Evolutionary conservation across 441 rosid species (phyloP), one percentile per base, ranked within the genome.

Genomic region (Capsella rubella): DNA sequence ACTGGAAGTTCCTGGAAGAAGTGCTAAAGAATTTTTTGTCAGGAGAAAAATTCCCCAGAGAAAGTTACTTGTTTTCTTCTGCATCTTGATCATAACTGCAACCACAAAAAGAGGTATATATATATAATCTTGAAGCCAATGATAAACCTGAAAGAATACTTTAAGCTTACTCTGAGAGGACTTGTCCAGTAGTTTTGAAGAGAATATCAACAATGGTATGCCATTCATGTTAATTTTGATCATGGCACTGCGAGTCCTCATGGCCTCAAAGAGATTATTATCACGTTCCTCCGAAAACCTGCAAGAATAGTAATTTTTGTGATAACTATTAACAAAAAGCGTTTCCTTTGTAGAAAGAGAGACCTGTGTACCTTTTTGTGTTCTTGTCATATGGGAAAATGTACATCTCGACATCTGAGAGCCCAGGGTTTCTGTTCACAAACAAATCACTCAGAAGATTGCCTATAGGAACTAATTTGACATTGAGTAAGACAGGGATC

Each of bases 181-280:
- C 12, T 29, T 50, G 59, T 82, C 82, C 50, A 92, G 80, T 64
- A 79, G 80, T 43, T 83, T 84, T 59, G 90, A 87, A 37, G 93
- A 77, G 69, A 87, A 90, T 83, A 92, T 81, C 72, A 89, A 72
- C 84, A 92, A 65, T 70, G 89, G 92, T 25, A 80, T 75, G 64
- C 84, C 90, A 70, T 79, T 72, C 35, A 87, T 43, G 49, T 72
- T 82, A 63, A 82, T 71, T 82, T 77, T 85, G 72, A 93, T 79
- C 63, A 68, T 84, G 55, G 81, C 79, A 55, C 86, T 72, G 64
- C 79, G 47, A 28, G 18, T 66, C 72, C 66, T 87, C 87, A 93
- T 42, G n/a, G 47, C 47, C 57, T 74, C 71, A 56, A 73, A 65
- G 55, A 92, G 83, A 65, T 58, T 35, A 65, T 58, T 35, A 51